phyloP scores from a whole-genome alignment of 2,329 filamentous ascomycete species.

The Sporothrix curviconia region DNA sequence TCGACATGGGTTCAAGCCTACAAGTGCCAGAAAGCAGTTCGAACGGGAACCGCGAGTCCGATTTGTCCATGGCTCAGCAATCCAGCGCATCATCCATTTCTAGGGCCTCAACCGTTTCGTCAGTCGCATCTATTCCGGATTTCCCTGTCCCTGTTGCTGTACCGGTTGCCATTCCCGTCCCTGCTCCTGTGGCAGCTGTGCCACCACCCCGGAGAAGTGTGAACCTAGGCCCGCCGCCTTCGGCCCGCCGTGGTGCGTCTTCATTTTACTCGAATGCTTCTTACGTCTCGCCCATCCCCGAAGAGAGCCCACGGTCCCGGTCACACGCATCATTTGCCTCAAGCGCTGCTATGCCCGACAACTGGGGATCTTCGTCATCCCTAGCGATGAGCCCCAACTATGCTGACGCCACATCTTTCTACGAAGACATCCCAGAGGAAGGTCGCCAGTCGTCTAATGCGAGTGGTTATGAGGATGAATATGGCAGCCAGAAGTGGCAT shows the following conservation, averaged over 20 bases:
- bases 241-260: conserved; percentile 52
- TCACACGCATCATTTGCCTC: conserved; percentile 63
- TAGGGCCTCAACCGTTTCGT: conserved; percentile 47
- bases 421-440: conserved; percentile 45
- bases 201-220: conserved; percentile 39
- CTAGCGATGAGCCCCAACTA: conserved; percentile 39
- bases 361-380: conserved; percentile 49
- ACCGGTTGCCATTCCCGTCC: conserved; percentile 20
- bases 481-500: not conserved
- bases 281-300: conserved; percentile 68
- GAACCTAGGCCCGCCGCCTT: conserved; percentile 54
- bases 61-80: conserved; percentile 37
- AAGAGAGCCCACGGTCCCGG: conserved; percentile 55
- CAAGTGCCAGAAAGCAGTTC: conserved; percentile 25
- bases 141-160: conserved; percentile 42
- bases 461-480: conserved; percentile 46
- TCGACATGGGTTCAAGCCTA: not conserved
- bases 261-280: conserved; percentile 61
- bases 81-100: conserved; percentile 36
- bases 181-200: conserved; percentile 18
- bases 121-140: conserved; percentile 53
- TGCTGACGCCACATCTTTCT: conserved; percentile 37
- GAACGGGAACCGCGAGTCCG: conserved; percentile 31
- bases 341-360: conserved; percentile 64
- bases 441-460: conserved; percentile 34